These are phyloP conservation scores for Salix arbutifolia DNA, from an alignment of 345 rosid species.

Conservation along the genomic window DNA sequence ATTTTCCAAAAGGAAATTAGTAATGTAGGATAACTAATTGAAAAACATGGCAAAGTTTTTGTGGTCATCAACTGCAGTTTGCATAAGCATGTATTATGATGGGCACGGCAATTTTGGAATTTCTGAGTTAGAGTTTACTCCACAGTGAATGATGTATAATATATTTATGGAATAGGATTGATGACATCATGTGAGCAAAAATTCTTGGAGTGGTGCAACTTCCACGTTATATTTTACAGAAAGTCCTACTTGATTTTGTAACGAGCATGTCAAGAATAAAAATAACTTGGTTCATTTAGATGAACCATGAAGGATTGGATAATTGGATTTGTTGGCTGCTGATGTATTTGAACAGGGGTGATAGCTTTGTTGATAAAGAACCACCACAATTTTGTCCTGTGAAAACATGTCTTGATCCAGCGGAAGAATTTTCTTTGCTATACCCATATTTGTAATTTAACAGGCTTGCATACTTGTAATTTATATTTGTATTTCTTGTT, in stretches of 20 bases:
- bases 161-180: background rate
- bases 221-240: background rate
- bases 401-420: no score
- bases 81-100: no score
- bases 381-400: no score
- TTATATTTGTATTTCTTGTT: background rate
- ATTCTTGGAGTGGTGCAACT: background rate
- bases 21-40: no score
- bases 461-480: no score
- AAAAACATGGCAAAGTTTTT: no score
- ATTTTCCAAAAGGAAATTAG: no score
- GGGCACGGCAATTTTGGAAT: background rate
- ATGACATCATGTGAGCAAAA: background rate
- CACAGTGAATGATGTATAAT: background rate
- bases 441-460: no score
- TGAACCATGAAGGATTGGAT: background rate
- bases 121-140: background rate
- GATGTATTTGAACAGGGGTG: background rate
- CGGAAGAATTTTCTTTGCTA: no score
- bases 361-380: background rate
- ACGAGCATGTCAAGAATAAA: background rate
- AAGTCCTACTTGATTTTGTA: background rate
- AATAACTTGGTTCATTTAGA: background rate
- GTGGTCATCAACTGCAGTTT: background rate
- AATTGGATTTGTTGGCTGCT: background rate